Evolutionary conservation across 768 basidiomycete species (phyloP), one percentile per base, ranked within the genome.

Genomic region (Pholiota molesta): DNA sequence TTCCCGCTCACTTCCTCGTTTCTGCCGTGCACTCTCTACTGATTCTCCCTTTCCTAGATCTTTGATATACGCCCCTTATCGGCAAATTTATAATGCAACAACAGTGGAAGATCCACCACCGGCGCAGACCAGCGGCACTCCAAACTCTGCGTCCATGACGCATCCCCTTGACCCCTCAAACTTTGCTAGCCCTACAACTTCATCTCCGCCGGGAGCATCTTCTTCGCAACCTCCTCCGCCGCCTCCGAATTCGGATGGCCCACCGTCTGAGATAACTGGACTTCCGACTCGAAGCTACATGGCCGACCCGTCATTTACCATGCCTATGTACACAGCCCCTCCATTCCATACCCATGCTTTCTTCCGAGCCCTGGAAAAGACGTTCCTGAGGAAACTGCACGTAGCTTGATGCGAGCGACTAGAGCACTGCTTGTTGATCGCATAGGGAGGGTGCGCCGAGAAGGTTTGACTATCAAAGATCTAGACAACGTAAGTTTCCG

Each of bases 341-440:
- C 93, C 93, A 0, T 95, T 95, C 71, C 83, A 95, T 68, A 95
- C 93, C 1, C 89, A 95, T 74, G 78, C 81, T 2, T 94, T 95
- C 77, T 89, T 92, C 64, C 69, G 71, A 23, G 87, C 82, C 0
- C 78, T 95, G 51, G 90, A 93, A 66, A 84, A 81, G 72, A 86
- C 87, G 0, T 94, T 95, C 69, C 92, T 0, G 86, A 87, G 0
- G 82, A 83, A 2, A 88, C 89, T 0, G 92, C 93, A 13, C 84
- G 85, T 42, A 87, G 86, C 69, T 83, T 95, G 57, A 95, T 94
- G 93, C 86, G 89, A 2, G 93, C 92, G 2, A 92, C 90, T 11
- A 80, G 91, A 37, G 93, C 91, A 0, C 75, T 93, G 66, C 83
- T 95, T 29, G 87, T 92, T 11, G 90, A 93, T 69, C 84, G 93